These are phyloP conservation scores for Curvularia lunata DNA, from an alignment of 2,329 filamentous ascomycete genomes.

Conservation along the genomic window DNA sequence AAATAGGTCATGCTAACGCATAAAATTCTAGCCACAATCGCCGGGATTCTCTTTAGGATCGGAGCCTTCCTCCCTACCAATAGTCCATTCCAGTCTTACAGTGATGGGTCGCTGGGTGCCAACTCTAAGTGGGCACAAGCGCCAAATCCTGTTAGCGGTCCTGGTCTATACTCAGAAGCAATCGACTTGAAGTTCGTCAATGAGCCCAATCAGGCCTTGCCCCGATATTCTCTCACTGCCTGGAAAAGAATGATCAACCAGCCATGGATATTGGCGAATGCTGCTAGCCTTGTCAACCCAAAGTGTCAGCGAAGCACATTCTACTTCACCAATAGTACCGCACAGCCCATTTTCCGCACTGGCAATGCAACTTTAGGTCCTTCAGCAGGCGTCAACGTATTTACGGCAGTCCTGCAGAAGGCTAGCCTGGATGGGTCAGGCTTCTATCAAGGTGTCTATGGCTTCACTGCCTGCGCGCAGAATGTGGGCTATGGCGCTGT, in stretches of 20 bases:
- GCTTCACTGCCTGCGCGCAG: slow-evolving; percentile 21
- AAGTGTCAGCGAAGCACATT: slow-evolving; percentile 18
- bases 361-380: slow-evolving; percentile 19
- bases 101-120: slow-evolving; percentile 8
- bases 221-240: slow-evolving; percentile 7
- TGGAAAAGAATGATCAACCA: slow-evolving; percentile 19
- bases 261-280: slow-evolving; percentile 10
- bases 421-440: slow-evolving; percentile 11
- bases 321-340: slow-evolving; percentile 17
- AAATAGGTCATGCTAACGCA: neutral
- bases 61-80: slow-evolving; percentile 14
- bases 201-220: slow-evolving; percentile 1
- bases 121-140: slow-evolving; percentile 16
- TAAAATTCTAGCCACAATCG: slow-evolving; percentile 3
- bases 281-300: neutral
- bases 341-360: slow-evolving; percentile 10
- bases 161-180: slow-evolving; percentile 17
- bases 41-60: slow-evolving; percentile 10
- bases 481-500: slow-evolving; percentile 16
- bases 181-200: slow-evolving; percentile 17
- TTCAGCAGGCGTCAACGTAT: slow-evolving; percentile 8
- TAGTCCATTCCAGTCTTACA: slow-evolving; percentile 6
- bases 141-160: slow-evolving; percentile 12
- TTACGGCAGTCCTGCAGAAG: slow-evolving; percentile 8
- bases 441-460: slow-evolving; percentile 10